Base-by-base conservation (phyloP, 805 yeast species). In the Wickerhamiella parazyma region DNA sequence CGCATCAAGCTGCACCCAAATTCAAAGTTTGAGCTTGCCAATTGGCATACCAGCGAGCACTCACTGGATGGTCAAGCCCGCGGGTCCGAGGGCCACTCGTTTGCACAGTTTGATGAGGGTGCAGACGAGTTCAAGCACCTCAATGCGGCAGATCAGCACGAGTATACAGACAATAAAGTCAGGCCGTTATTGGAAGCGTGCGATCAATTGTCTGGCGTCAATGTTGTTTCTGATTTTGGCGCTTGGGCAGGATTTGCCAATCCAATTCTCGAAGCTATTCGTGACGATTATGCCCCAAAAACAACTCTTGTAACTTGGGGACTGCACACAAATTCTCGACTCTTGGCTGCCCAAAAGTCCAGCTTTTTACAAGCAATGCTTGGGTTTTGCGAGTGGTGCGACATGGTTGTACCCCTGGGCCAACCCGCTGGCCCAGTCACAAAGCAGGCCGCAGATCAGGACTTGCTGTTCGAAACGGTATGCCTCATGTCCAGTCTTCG, bases 211-310 rank as follows among this genome's bases (percentile, higher is more conserved):
- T 73, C 71, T 44, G 95, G 95, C 0, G 46, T 91, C 8, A 81
- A 80, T 51, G 40, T 83, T 0, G 54, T 78, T 2, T 71, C 80
- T 0, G 95, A 86, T 42, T 51, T 78, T 3, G 68, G 75, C 18
- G 81, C 80, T 0, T 89, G 97, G 97, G 80, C 85, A 39, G 94
- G 94, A 0, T 75, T 81, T 51, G 60, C 82, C 4, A 57, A 62
- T 33, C 67, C 68, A 37, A 50, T 76, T 48, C 46, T 86, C 19
- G 53, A 62, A n/a, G 70, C 68, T 6, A 41, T 86, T 16, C 66
- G 73, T 44, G 95, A 87, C 52, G 56, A 54, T 18, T 50, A 35
- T 31, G 29, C 45, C 4, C 45, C 49, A 11, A 45, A 47, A 14
- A 16, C 28, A 10, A 44, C 55, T 6, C 16, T 54, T 1, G 45